A percentile compares a stretch with the other conserved stretches of the same genome.
Evolutionary conservation across 768 basidiomycete species (phyloP).

Genomic region (Tylopilus balloui): DNA sequence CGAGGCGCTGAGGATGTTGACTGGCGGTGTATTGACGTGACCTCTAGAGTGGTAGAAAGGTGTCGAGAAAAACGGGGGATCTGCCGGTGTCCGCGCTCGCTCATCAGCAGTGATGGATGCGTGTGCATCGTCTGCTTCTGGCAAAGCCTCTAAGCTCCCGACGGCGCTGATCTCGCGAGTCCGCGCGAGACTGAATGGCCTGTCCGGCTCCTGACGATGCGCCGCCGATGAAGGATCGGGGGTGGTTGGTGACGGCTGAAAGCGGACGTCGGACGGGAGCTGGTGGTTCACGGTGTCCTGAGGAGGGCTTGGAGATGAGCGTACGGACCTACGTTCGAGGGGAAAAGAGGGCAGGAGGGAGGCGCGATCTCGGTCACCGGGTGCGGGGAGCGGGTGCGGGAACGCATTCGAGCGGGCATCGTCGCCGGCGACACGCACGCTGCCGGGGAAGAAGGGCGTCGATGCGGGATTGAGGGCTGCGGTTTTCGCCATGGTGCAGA

Average conservation of each 20-base stretch:
- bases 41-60: slow-evolving; percentile 38
- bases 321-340: slow-evolving; percentile 61
- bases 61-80: slow-evolving; percentile 37
- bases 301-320: slow-evolving; percentile 67
- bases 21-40: slow-evolving; percentile 44
- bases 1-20: slow-evolving; percentile 31
- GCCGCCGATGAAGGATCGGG: slow-evolving; percentile 46
- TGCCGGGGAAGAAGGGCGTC: slow-evolving; percentile 78
- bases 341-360: slow-evolving; percentile 58
- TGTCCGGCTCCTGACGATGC: slow-evolving; percentile 44
- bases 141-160: slow-evolving; percentile 48
- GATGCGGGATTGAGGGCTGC: slow-evolving; percentile 77
- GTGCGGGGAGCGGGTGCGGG: slow-evolving; percentile 43
- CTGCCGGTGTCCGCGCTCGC: slow-evolving; percentile 23
- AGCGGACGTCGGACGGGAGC: slow-evolving; percentile 23
- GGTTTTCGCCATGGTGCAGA: slow-evolving; percentile 57
- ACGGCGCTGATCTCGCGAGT: slow-evolving; percentile 47
- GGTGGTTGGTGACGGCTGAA: slow-evolving; percentile 35
- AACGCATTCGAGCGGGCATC: slow-evolving; percentile 41
- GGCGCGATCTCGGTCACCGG: slow-evolving; percentile 40
- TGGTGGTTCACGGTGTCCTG: slow-evolving; percentile 30
- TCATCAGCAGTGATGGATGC: slow-evolving; percentile 31
- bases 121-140: slow-evolving; percentile 52
- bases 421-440: slow-evolving; percentile 51
- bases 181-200: slow-evolving; percentile 39